Percentiles rank a stretch among this genome's conserved stretches.
These are phyloP conservation scores for Medicago arabica DNA, from an alignment of 306 rosid species.

Conservation along the genomic window DNA sequence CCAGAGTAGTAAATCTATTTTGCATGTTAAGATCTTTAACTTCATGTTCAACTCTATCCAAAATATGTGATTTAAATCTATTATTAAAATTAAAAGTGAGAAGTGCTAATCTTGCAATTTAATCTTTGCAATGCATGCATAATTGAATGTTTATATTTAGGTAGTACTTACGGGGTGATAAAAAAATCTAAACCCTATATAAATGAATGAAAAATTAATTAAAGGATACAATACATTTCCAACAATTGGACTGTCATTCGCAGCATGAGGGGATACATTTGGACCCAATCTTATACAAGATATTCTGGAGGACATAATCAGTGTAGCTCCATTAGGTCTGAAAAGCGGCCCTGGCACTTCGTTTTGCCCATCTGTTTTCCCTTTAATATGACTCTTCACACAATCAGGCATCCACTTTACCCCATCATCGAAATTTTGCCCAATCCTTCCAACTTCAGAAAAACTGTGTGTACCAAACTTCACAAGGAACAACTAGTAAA, in stretches of 20 bases:
- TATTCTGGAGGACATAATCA: slow-evolving; percentile 61
- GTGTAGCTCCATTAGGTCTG: slow-evolving; percentile 53
- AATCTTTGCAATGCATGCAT: slow-evolving; percentile 24
- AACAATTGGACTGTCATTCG: slow-evolving; percentile 45
- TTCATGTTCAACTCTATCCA: slow-evolving; percentile 7
- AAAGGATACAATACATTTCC: slow-evolving; percentile 80
- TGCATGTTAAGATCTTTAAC: slow-evolving; percentile 59
- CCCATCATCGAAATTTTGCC: slow-evolving; percentile 42
- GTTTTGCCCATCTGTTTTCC: slow-evolving; percentile 43
- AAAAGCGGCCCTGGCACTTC: slow-evolving; percentile 56
- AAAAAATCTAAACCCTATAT: neutral
- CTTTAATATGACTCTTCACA: slow-evolving; percentile 54
- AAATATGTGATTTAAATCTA: slow-evolving; percentile 21
- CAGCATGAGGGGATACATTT: slow-evolving; percentile 45
- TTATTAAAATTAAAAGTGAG: slow-evolving; percentile 10
- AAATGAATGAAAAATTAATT: neutral
- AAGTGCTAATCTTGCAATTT: slow-evolving; percentile 6
- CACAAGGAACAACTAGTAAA: slow-evolving; percentile 51
- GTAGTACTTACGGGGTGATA: neutral
- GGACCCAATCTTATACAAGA: slow-evolving; percentile 70
- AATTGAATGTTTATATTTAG: neutral
- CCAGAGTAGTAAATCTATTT: slow-evolving; percentile 74
- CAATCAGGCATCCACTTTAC: slow-evolving; percentile 56
- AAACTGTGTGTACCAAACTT: slow-evolving; percentile 64
- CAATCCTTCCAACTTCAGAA: slow-evolving; percentile 65